Evolutionary conservation across 306 rosid species (phyloP), one percentile per base, ranked within the genome.

Genomic region (Inga leiocalycina): DNA sequence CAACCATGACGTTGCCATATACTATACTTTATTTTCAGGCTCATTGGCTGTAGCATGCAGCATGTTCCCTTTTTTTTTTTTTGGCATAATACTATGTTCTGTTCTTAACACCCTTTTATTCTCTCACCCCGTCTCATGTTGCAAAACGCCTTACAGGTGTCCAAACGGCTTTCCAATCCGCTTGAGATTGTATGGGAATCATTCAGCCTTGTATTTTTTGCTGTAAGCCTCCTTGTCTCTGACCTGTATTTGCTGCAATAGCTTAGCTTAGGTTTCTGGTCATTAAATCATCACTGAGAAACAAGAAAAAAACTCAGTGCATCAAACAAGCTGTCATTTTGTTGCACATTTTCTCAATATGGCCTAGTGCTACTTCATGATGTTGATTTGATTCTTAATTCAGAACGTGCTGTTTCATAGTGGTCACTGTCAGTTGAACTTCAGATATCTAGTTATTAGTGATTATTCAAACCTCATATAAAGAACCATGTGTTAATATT

Each of bases 181-280:
- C 79, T 97, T 51, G 97, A 91, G 90, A 88, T 96, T 80, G 71
- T 91, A 64, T 96, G 98, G 98, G 92, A 96, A 85, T 96, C 97
- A 22, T 96, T 96, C 95, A 92, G 90, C 89, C 99, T 96, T 77
- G 92, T 96, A 83, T 94, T 96, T 80, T 94, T 94, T 79, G 98
- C 98, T n/a, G 97, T 96, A 85, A 96, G 97, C 45, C 68, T 81
- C 71, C 54, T 73, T 73, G 85, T 65, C 49, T 76, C 75, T 10
- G 46, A 24, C 54, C 70, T 48, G 75, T 54, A 34, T 86, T 34
- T 65, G 48, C 44, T 1, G 73, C 75, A 78, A 74, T 66, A 61
- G 57, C 37, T 59, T 61, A 73, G 69, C 24, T 12, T 74, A 45
- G 30, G 43, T 49, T 85, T 79, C 48, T 76, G 54, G 76, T 45